Percentiles rank a stretch among this genome's conserved stretches.
phyloP scores from a whole-genome alignment of 2,329 filamentous ascomycete species.

The Trichophyton benhamiae region DNA sequence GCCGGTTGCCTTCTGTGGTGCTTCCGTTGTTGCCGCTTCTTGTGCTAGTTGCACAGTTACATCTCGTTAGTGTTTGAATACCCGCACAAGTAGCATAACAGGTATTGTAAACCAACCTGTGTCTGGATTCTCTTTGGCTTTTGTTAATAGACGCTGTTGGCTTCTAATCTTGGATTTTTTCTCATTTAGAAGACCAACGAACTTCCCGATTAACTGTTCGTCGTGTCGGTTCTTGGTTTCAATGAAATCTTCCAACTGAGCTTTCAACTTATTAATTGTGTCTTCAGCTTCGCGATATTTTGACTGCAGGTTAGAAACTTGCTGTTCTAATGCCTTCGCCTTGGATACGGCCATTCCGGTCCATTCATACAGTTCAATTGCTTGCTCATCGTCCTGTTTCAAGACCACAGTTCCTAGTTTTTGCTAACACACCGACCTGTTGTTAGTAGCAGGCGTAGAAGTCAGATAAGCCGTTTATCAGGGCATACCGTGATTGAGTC shows the following conservation, averaged over 20 bases:
- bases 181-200: constrained; percentile 46
- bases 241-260: constrained; percentile 47
- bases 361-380: constrained; percentile 48
- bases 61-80: not conserved
- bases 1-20: constrained; percentile 4
- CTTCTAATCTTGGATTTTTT: constrained; percentile 55
- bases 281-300: constrained; percentile 36
- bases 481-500: constrained; percentile 37
- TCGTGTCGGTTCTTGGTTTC: constrained; percentile 46
- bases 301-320: constrained; percentile 31
- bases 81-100: not conserved
- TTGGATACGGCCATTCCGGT: constrained; percentile 36
- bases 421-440: constrained; percentile 27
- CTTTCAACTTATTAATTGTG: constrained; percentile 40
- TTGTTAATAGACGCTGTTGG: constrained; percentile 44
- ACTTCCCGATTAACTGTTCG: constrained; percentile 45
- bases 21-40: constrained; percentile 11
- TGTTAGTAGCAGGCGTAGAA: constrained; percentile 2
- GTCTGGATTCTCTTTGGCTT: constrained; percentile 34
- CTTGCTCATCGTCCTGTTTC: constrained; percentile 40
- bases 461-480: not conserved
- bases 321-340: constrained; percentile 31
- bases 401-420: constrained; percentile 43
- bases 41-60: constrained; percentile 22
- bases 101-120: constrained; percentile 19